Evolutionary conservation across 176 grass and related monocot genomes (phyloP).

Genomic region (Oryza glaberrima): DNA sequence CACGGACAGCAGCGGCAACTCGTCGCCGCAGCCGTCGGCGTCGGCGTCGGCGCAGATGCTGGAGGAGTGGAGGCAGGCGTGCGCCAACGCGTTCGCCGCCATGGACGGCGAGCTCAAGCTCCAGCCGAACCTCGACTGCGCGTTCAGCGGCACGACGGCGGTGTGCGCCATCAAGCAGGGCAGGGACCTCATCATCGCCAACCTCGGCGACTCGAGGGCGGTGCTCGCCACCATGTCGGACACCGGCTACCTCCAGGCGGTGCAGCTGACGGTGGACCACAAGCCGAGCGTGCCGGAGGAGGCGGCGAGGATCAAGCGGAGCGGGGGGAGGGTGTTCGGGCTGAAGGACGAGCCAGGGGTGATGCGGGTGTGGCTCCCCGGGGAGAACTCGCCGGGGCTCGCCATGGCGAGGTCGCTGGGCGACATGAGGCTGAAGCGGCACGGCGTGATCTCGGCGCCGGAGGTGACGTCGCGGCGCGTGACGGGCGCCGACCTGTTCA

Average conservation of each 20-base stretch:
- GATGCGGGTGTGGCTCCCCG: slow-evolving; percentile 74
- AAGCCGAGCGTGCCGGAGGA: slow-evolving; percentile 81
- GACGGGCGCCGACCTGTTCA: slow-evolving; percentile 60
- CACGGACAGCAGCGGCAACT: slow-evolving; percentile 32
- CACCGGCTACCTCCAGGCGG: slow-evolving; percentile 56
- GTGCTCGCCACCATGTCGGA: slow-evolving; percentile 69
- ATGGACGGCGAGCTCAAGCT: slow-evolving; percentile 86
- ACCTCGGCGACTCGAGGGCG: slow-evolving; percentile 90
- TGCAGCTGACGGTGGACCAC: slow-evolving; percentile 82
- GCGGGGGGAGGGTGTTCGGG: slow-evolving; percentile 71
- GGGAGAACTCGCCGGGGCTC: slow-evolving; percentile 67
- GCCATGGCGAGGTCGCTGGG: slow-evolving; percentile 92
- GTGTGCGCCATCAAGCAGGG: slow-evolving; percentile 94
- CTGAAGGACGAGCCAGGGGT: slow-evolving; percentile 70
- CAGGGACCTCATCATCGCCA: slow-evolving; percentile 78
- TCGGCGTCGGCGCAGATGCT: slow-evolving; percentile 51
- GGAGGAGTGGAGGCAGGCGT: slow-evolving; percentile 80
- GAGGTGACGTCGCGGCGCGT: slow-evolving; percentile 60
- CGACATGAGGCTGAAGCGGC: slow-evolving; percentile 64
- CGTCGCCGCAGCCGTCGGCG: slow-evolving; percentile 31
- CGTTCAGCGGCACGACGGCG: slow-evolving; percentile 86
- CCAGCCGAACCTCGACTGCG: slow-evolving; percentile 55
- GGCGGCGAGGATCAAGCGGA: slow-evolving; percentile 74
- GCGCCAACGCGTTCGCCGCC: slow-evolving; percentile 65
- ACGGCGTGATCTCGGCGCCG: slow-evolving; percentile 78